A percentile compares a stretch with the other conserved stretches of the same genome.
phyloP scores from a whole-genome alignment of 169 alveolate species.

The Plasmodium vivax region DNA sequence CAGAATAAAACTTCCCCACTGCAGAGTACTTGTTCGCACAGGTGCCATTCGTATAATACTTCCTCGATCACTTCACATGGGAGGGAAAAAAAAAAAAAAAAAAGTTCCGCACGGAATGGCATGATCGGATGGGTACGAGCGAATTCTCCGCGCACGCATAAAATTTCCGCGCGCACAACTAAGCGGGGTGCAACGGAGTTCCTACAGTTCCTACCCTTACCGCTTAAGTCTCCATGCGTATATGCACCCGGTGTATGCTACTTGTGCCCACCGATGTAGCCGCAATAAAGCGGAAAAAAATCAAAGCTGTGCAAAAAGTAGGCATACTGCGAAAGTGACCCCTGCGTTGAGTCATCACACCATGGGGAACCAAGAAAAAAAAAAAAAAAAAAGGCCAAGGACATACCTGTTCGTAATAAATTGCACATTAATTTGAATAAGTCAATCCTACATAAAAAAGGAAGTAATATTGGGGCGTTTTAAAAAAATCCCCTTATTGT shows the following conservation, averaged over 20 bases:
- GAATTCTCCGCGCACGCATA: neutral
- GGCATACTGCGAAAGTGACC: neutral
- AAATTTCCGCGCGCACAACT: neutral
- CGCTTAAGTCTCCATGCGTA: neutral
- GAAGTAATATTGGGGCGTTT: no score
- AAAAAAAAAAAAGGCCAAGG: neutral
- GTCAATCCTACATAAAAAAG: neutral
- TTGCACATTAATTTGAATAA: neutral
- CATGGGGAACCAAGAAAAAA: neutral
- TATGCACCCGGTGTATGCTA: neutral
- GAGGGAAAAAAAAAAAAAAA: neutral
- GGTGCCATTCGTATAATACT: neutral
- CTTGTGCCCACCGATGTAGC: neutral
- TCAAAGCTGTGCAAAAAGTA: neutral
- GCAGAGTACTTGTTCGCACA: neutral
- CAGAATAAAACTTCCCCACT: neutral
- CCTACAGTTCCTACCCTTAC: neutral
- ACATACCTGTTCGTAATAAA: neutral
- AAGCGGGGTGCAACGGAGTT: neutral
- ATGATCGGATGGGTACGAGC: neutral
- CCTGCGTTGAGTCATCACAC: neutral
- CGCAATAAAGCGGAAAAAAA: neutral
- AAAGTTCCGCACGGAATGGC: neutral
- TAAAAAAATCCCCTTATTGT: no score
- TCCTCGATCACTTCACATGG: neutral